Evolutionary conservation across 176 grass and related monocot genomes (phyloP).

Genomic region (Carex scoparia): DNA sequence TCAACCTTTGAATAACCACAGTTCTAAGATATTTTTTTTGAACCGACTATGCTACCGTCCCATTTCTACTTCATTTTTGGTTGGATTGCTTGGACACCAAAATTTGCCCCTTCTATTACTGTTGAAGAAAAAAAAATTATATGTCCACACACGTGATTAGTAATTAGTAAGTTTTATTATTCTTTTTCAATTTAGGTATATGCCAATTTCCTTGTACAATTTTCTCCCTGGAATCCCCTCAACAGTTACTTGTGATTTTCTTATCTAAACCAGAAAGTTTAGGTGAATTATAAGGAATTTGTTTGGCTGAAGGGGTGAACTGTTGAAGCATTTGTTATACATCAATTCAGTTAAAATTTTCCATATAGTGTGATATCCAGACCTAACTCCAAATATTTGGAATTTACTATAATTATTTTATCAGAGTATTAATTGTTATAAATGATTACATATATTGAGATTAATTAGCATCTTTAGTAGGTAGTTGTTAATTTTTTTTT

Average conservation of each 20-base stretch:
- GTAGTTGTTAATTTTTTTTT: not conserved
- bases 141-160: not conserved
- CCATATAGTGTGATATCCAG: not conserved
- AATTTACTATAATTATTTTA: not conserved
- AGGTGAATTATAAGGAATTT: not conserved
- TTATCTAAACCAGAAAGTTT: not conserved
- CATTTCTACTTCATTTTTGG: no score
- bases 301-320: conserved; percentile 1
- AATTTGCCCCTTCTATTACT: not conserved
- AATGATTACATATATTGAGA: not conserved
- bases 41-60: no score
- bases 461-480: not conserved
- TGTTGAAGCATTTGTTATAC: not conserved
- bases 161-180: not conserved
- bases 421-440: not conserved
- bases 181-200: not conserved
- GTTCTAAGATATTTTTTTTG: no score
- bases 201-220: not conserved
- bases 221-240: not conserved
- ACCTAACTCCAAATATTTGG: not conserved
- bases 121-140: not conserved
- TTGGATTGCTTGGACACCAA: not conserved
- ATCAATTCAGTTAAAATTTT: conserved; percentile 5
- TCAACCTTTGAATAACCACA: no score
- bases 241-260: not conserved